Evolutionary conservation across 2,329 filamentous ascomycete genomes (phyloP).

Genomic region (Fusarium austroafricanum): DNA sequence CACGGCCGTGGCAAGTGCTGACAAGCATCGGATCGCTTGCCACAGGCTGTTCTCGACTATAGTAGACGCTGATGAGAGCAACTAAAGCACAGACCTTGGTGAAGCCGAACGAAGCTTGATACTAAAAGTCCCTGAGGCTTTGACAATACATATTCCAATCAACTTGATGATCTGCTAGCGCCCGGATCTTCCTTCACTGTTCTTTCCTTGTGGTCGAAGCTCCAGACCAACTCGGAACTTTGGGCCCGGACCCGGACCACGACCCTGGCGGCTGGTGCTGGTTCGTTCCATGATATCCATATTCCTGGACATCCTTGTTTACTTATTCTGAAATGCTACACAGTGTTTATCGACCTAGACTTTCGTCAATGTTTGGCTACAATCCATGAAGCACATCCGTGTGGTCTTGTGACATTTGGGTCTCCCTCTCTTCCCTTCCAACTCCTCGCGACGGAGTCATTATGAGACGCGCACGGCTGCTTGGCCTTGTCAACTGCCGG

Average conservation of each 20-base stretch:
- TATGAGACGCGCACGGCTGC: neutral
- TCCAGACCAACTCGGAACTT: conserved; percentile 7
- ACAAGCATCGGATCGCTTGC: neutral
- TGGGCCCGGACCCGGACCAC: conserved; percentile 3
- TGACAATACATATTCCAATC: conserved; percentile 2
- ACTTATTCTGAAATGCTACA: conserved; percentile 24
- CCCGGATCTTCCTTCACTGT: conserved; percentile 10
- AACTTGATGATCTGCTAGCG: conserved; percentile 4
- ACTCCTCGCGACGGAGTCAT: conserved; percentile 4
- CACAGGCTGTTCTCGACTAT: conserved; percentile 1
- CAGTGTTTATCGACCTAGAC: conserved; percentile 17
- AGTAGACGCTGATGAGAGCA: conserved; percentile 3
- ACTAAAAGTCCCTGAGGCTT: conserved; percentile 13
- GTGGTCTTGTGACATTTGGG: conserved; percentile 8
- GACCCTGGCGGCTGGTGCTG: conserved; percentile 33
- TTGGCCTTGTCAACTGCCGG: conserved; percentile 31
- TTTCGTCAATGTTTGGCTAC: conserved; percentile 10
- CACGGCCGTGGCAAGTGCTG: neutral
- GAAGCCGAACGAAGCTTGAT: conserved; percentile 13
- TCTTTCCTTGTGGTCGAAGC: conserved; percentile 10
- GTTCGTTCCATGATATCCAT: conserved; percentile 13
- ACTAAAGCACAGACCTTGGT: conserved; percentile 31
- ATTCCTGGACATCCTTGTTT: conserved; percentile 9
- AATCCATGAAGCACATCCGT: conserved; percentile 30
- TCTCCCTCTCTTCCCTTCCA: neutral